Evolutionary conservation across 1,284 basidiomycete species (phyloP), one percentile per base, ranked within the genome.

Genomic region (Trametes hirsuta): DNA sequence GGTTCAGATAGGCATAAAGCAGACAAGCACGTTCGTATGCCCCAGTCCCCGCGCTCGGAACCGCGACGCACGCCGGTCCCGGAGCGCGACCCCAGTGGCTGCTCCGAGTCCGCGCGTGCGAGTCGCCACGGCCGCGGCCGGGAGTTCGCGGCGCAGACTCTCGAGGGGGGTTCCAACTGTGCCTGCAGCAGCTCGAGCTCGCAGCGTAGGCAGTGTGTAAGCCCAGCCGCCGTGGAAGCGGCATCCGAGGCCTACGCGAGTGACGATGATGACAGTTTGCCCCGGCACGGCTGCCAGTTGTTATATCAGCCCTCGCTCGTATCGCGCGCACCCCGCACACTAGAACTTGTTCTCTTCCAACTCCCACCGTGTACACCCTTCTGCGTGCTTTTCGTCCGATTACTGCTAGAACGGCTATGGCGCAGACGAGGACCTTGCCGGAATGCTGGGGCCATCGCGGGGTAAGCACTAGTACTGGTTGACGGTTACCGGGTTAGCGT

Each of bases 391-490:
- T n/a, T 36, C 6, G 40, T 44, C 4, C 8, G 30, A 30, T 1
- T 8, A 30, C 36, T 12, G 25, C 48, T 35, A 24, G 39, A 5
- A 5, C 39, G 39, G 3, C 10, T 3, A 53, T 53, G 65, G 55
- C 68, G 1, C 18, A 51, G 21, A n/a, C 62, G 5, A 62, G 46
- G 50, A 56, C 62, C 39, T 55, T 74, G 35, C 72, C 72, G 35
- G 91, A 94, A 68, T 96, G 95, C 75, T 97, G 94, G 94, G 95
- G 95, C 63, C 95, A 97, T 75, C 90, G 95, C 63, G 95, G 95
- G 58, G 95, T 95, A 76, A 74, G 91, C 82, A 22, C 24, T 30
- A 18, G 18, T 18, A 18, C 18, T 18, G 18, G 18, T 18, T 18
- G 1, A 18, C 18, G 18, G 18, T 18, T 18, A 18, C 18, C 18